phyloP scores from a whole-genome alignment of 305 asterid species.

The Petunia hybrid region DNA sequence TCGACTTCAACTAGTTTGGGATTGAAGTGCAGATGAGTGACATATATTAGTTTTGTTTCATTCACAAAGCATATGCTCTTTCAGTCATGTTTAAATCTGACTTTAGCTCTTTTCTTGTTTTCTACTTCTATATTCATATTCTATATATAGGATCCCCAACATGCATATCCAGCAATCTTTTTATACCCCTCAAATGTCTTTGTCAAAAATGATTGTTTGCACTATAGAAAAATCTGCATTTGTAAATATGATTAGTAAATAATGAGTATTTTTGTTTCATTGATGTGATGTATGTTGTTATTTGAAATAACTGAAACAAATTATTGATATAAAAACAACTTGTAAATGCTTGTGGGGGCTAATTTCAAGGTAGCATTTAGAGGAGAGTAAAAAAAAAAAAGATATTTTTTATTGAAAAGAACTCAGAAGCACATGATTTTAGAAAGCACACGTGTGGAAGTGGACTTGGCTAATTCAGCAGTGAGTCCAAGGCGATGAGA shows the following conservation, averaged over 20 bases:
- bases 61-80: constrained; percentile 3
- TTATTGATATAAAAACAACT: no score
- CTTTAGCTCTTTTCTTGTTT: constrained; percentile 4
- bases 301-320: neutral
- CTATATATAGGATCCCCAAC: neutral
- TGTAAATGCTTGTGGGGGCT: no score
- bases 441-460: no score
- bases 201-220: constrained; percentile 3
- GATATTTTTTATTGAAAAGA: no score
- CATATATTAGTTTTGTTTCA: neutral
- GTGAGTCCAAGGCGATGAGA: no score
- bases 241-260: neutral
- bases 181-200: constrained; percentile 1
- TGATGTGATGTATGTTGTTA: neutral
- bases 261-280: neutral
- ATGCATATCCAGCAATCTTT: neutral
- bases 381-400: no score
- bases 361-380: no score
- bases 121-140: constrained; percentile 2
- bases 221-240: neutral
- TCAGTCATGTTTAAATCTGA: constrained; percentile 11
- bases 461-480: no score
- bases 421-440: no score
- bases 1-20: neutral
- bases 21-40: neutral